A percentile compares a stretch with the other conserved stretches of the same genome.
phyloP scores from a whole-genome alignment of 2,329 filamentous ascomycete genomes.

The Cyphellophora europaea region DNA sequence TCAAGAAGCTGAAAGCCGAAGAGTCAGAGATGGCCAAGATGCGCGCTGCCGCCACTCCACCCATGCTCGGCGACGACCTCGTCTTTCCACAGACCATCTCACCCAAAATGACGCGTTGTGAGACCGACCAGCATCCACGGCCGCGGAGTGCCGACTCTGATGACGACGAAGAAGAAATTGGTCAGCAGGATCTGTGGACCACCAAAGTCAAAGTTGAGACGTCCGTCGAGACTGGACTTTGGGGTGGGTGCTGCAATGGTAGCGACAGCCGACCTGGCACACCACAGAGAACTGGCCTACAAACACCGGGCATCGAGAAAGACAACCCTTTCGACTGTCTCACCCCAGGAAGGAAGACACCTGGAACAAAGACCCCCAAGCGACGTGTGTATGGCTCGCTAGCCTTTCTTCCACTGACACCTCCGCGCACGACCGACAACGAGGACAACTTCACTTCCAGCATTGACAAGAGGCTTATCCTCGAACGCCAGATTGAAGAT shows the following conservation, averaged over 20 bases:
- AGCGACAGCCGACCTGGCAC: constrained; percentile 12
- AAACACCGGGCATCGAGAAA: constrained; percentile 26
- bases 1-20: constrained; percentile 14
- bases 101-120: constrained; percentile 74
- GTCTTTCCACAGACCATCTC: constrained; percentile 73
- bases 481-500: constrained; percentile 39
- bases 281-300: constrained; percentile 21
- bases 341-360: constrained; percentile 16
- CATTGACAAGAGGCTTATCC: constrained; percentile 22
- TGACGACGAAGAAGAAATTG: constrained; percentile 44
- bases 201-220: constrained; percentile 3
- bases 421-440: constrained; percentile 39
- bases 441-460: constrained; percentile 25
- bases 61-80: constrained; percentile 79
- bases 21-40: constrained; percentile 38
- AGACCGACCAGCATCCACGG: constrained; percentile 58
- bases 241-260: constrained; percentile 22
- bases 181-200: constrained; percentile 19
- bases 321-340: constrained; percentile 21
- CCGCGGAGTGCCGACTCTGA: constrained; percentile 40
- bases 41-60: constrained; percentile 57
- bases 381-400: constrained; percentile 3
- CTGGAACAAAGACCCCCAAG: constrained; percentile 21
- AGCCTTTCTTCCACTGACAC: constrained; percentile 25
- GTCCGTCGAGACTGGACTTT: constrained; percentile 16